phyloP scores from a whole-genome alignment of 495 filamentous ascomycete genomes.

The Penicillium odoratum region DNA sequence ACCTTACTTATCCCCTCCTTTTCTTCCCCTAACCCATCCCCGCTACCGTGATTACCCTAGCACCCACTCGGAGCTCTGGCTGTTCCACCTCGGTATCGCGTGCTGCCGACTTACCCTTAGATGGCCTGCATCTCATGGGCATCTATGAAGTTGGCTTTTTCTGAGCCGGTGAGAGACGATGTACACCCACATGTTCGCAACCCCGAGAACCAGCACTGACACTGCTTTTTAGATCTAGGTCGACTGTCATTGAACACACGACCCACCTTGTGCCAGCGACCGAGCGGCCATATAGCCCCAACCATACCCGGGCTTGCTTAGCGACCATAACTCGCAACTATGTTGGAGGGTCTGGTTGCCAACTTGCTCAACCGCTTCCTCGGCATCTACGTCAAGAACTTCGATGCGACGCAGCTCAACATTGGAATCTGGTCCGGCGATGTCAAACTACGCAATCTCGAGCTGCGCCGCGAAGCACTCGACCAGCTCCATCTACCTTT shows the following conservation, averaged over 20 bases:
- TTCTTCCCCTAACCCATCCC: constrained; percentile 6
- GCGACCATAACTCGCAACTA: constrained; percentile 45
- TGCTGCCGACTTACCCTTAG: constrained; percentile 30
- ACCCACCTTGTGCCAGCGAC: constrained; percentile 10
- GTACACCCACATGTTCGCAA: neutral
- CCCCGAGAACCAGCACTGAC: constrained; percentile 8
- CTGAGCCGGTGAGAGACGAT: constrained; percentile 3
- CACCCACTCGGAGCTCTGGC: constrained; percentile 14
- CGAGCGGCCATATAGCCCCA: constrained; percentile 19
- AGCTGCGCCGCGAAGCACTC: constrained; percentile 89
- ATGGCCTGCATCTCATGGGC: constrained; percentile 32
- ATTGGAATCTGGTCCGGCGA: constrained; percentile 98
- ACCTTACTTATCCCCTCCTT: neutral
- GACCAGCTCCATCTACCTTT: constrained; percentile 94
- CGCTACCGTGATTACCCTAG: constrained; percentile 4
- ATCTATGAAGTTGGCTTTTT: constrained; percentile 16
- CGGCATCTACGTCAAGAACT: constrained; percentile 99
- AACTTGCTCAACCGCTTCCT: constrained; percentile 97
- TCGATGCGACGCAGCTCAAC: constrained; percentile 93
- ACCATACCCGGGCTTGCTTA: constrained; percentile 32
- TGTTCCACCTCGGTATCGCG: constrained; percentile 34
- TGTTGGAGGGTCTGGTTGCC: constrained; percentile 72
- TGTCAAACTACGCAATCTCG: constrained; percentile 87
- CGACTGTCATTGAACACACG: constrained; percentile 14
- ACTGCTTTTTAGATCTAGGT: constrained; percentile 10